These are phyloP conservation scores for Acanthamoeba sp. DNA, from an alignment of 208 protist species.

Conservation along the genomic window DNA sequence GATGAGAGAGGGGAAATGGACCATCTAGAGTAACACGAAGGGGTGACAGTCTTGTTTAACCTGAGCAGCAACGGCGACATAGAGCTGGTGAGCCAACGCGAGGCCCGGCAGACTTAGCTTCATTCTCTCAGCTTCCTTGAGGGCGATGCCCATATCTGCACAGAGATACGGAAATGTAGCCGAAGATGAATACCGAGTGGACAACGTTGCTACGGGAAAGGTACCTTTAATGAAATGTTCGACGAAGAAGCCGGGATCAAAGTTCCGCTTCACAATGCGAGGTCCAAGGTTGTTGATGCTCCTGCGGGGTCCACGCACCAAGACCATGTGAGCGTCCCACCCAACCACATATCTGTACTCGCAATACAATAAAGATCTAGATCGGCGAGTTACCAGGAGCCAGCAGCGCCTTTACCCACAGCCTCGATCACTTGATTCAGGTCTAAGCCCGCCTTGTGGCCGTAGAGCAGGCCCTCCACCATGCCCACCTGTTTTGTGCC, in stretches of 20 bases:
- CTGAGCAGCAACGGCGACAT: slow-evolving; percentile 91
- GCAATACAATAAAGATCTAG: no score
- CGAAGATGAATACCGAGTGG: no score
- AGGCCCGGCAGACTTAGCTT: slow-evolving; percentile 93
- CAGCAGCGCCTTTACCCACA: slow-evolving; percentile 84
- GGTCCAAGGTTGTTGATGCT: slow-evolving; percentile 94
- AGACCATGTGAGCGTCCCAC: neutral
- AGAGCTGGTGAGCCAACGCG: slow-evolving; percentile 94
- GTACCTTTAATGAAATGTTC: slow-evolving; percentile 95
- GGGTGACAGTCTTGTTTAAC: no score
- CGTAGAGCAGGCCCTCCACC: slow-evolving; percentile 95
- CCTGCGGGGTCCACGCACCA: slow-evolving; percentile 55
- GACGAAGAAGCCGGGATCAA: slow-evolving; percentile 96
- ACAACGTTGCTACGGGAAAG: no score
- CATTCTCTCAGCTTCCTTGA: slow-evolving; percentile 93
- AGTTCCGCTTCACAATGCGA: slow-evolving; percentile 94
- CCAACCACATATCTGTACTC: no score
- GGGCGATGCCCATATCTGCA: slow-evolving; percentile 91
- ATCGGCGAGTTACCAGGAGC: slow-evolving; percentile 31
- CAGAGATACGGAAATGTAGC: no score
- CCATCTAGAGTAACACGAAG: no score
- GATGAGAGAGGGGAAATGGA: neutral
- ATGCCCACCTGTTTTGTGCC: slow-evolving; percentile 86
- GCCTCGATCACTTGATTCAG: slow-evolving; percentile 92
- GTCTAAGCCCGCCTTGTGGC: slow-evolving; percentile 94